These are phyloP conservation scores for Solanum appendiculatum DNA, from an alignment of 257 asterid genomes.

Conservation along the genomic window DNA sequence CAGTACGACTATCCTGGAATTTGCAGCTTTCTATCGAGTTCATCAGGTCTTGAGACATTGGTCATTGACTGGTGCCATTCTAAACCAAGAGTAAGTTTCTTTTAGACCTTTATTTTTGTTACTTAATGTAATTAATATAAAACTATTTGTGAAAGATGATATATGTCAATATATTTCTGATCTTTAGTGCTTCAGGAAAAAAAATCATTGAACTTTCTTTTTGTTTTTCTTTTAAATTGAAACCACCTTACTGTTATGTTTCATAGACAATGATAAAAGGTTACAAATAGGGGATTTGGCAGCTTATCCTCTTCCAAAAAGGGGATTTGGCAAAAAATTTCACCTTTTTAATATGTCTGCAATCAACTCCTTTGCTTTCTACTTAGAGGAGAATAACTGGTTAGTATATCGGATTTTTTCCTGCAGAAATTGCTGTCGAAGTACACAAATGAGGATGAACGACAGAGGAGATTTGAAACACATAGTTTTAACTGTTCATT, in stretches of 20 bases:
- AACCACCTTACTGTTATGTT: neutral
- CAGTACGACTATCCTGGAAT: neutral
- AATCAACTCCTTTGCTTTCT: neutral
- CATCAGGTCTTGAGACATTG: neutral
- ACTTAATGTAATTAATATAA: neutral
- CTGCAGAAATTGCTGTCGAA: neutral
- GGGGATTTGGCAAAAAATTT: neutral
- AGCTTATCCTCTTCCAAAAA: neutral
- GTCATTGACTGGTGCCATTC: neutral
- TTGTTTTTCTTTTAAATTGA: neutral
- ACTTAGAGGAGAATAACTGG: neutral
- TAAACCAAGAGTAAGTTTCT: neutral
- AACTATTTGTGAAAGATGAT: neutral
- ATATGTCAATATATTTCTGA: too few species aligned
- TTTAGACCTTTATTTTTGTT: neutral
- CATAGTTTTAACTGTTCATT: neutral
- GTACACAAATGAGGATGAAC: neutral
- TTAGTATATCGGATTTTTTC: neutral
- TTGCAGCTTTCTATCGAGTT: neutral
- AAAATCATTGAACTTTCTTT: neutral
- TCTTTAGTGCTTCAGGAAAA: neutral
- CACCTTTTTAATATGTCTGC: neutral
- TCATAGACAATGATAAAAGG: neutral
- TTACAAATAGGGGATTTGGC: neutral
- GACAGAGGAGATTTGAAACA: neutral